Percentiles rank a stretch among this genome's conserved stretches.
These are phyloP conservation scores for Pyrenochaeta sp. DNA, from an alignment of 2,329 filamentous ascomycete genomes.

Conservation along the genomic window DNA sequence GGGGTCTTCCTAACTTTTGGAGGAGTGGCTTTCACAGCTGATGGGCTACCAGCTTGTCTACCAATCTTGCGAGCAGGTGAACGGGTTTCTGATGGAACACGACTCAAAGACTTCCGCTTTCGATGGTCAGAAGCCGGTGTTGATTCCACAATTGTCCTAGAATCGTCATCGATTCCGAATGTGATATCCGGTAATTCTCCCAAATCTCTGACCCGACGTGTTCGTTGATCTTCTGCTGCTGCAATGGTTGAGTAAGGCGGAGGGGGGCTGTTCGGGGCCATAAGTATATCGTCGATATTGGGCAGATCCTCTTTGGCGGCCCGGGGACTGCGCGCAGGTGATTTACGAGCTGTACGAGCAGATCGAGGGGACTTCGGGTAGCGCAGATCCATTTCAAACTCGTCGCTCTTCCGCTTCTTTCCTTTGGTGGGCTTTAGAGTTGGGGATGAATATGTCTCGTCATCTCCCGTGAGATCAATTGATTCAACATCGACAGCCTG, in stretches of 20 bases:
- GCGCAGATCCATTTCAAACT: slow-evolving; percentile 43
- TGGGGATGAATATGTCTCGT: slow-evolving; percentile 24
- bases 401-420: slow-evolving; percentile 58
- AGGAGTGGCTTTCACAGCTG: slow-evolving; percentile 11
- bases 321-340: slow-evolving; percentile 21
- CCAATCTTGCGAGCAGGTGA: slow-evolving; percentile 39
- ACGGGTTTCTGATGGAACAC: slow-evolving; percentile 32
- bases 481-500: slow-evolving; percentile 37
- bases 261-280: slow-evolving; percentile 36
- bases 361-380: slow-evolving; percentile 25
- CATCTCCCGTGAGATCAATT: slow-evolving; percentile 47
- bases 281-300: slow-evolving; percentile 48
- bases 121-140: slow-evolving; percentile 18
- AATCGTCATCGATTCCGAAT: slow-evolving; percentile 23
- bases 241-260: slow-evolving; percentile 56
- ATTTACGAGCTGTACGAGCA: slow-evolving; percentile 11
- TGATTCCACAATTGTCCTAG: slow-evolving; percentile 10
- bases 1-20: neutral
- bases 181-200: slow-evolving; percentile 16
- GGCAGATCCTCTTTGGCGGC: slow-evolving; percentile 40
- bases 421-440: slow-evolving; percentile 25
- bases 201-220: neutral
- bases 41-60: slow-evolving; percentile 30
- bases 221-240: slow-evolving; percentile 3
- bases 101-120: slow-evolving; percentile 43